Conservation (phyloP, 129 eudicot species). For the Sambucus nigra region DNA sequence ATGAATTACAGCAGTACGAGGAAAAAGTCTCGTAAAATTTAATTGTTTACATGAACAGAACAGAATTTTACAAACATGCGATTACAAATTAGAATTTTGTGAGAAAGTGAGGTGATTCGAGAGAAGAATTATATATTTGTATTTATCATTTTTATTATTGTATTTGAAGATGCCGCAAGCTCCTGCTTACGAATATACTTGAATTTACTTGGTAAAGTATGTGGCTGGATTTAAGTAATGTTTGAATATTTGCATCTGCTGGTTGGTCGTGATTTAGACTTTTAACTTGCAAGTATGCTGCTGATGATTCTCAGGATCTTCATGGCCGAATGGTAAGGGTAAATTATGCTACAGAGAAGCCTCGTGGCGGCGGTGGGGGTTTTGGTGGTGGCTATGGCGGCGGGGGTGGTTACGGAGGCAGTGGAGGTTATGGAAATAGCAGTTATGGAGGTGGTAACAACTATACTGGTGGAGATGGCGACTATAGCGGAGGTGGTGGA, state of each 20-base stretch:
- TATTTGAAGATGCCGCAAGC: too few relatives aligned
- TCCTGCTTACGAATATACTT: too few relatives aligned
- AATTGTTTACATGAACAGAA: too few relatives aligned
- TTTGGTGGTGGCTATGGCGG: constrained; percentile 31
- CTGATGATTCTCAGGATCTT: constrained; percentile 51
- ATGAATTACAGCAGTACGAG: too few relatives aligned
- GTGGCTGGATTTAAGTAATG: background rate
- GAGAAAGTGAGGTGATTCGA: too few relatives aligned
- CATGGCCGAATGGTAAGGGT: constrained; percentile 78
- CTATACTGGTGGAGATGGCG: constrained; percentile 27
- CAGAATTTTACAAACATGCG: too few relatives aligned
- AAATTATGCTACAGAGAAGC: constrained; percentile 62
- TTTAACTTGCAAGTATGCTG: background rate
- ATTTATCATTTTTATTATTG: too few relatives aligned
- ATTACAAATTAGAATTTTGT: too few relatives aligned
- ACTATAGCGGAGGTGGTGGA: constrained; percentile 13
- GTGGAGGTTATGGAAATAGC: constrained; percentile 18
- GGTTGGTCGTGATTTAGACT: background rate
- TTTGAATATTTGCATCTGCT: background rate
- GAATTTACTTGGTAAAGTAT: background rate
- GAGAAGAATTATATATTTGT: too few relatives aligned
- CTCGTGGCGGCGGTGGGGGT: constrained; percentile 37
- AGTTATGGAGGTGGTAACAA: constrained; percentile 15
- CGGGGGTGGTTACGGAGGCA: constrained; percentile 5
- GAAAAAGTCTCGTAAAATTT: too few relatives aligned